Conservation (phyloP, 441 rosid genomes). For the Mallotus repandus region DNA sequence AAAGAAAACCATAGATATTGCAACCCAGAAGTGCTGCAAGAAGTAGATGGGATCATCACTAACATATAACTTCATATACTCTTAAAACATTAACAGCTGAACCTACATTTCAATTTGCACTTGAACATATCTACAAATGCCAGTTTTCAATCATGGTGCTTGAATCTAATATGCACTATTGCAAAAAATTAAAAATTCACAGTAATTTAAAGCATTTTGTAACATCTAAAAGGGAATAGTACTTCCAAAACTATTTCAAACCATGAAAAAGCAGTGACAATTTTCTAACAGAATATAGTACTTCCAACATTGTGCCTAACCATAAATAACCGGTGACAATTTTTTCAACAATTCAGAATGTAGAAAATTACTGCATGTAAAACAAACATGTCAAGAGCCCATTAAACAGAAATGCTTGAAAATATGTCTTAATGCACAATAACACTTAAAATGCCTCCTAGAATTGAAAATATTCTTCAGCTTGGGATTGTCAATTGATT, state of each 20-base stretch:
- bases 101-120: neutral
- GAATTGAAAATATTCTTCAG: too few species aligned
- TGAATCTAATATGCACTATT: neutral
- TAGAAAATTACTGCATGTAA: neutral
- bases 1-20: slow-evolving; percentile 96
- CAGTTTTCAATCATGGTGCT: neutral
- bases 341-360: neutral
- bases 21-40: slow-evolving; percentile 94
- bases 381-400: neutral
- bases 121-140: neutral
- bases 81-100: neutral
- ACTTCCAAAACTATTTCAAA: neutral
- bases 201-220: neutral
- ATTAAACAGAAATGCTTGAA: neutral
- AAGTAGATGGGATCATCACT: slow-evolving; percentile 14
- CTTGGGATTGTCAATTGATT: too few species aligned
- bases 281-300: neutral
- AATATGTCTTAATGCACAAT: too few species aligned
- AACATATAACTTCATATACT: neutral
- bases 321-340: neutral
- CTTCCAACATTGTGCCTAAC: neutral
- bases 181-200: neutral
- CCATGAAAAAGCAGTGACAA: neutral
- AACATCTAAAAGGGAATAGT: neutral
- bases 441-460: too few species aligned